These are phyloP conservation scores for Elaeis oleifera DNA, from an alignment of 202 grass and related monocot species.

Conservation along the genomic window DNA sequence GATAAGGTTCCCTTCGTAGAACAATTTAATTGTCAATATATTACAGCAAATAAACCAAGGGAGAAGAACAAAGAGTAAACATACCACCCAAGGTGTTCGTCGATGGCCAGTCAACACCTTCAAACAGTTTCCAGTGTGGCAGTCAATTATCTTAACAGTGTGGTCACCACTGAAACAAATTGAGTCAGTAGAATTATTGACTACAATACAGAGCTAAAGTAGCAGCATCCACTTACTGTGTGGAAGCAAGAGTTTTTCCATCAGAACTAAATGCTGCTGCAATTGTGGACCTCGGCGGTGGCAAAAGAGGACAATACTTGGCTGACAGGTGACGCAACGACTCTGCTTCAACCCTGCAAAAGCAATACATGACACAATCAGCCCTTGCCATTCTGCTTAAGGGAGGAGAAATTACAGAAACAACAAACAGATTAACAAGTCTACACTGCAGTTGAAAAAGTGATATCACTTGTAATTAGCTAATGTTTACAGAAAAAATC, in stretches of 20 bases:
- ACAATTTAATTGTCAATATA: no score
- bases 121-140: conserved; percentile 84
- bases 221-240: conserved; percentile 55
- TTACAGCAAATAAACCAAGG: no score
- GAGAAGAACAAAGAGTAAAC: conserved; percentile 19
- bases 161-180: conserved; percentile 74
- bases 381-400: no score
- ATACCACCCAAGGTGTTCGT: conserved; percentile 99
- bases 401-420: no score
- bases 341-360: conserved; percentile 82
- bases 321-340: conserved; percentile 65
- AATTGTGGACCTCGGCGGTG: conserved; percentile 94
- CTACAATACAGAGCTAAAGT: conserved; percentile 18
- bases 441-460: no score
- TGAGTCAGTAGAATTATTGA: conserved; percentile 26
- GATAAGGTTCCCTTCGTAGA: no score
- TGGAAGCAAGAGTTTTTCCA: conserved; percentile 93
- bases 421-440: no score
- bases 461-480: no score
- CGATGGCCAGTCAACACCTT: conserved; percentile 90
- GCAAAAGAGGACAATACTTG: conserved; percentile 86
- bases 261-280: conserved; percentile 98
- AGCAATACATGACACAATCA: conserved; percentile 14
- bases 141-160: conserved; percentile 98
- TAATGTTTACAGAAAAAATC: no score